Base-by-base conservation (phyloP, 208 protist genomes). In the Herpetomonas tarakana region DNA sequence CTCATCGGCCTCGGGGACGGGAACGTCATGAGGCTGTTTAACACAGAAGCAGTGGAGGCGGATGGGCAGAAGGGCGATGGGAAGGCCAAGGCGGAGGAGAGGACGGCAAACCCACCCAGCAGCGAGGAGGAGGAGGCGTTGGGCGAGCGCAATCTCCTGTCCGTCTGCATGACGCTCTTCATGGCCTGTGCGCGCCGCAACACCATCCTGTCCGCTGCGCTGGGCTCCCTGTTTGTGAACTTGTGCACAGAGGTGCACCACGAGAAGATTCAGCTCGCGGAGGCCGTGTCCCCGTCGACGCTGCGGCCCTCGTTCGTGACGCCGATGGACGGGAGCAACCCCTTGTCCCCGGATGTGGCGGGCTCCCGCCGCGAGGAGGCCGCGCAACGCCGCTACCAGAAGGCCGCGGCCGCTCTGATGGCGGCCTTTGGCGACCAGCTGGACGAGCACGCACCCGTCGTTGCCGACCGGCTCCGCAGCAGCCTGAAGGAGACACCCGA, bases 401-500 rank as follows among this genome's bases (percentile, higher is more conserved):
- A 62, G 1, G 22, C 71, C 16, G 73, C 73, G 4, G 21, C 39
- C 4, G 35, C 26, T 0, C 14, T 92, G 4, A 64, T 78, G 65
- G 29, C 55, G 44, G 25, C 38, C 51, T 66, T 79, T 47, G 79
- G 66, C 4, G 61, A 67, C 22, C 52, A 18, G 18, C 65, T 92
- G 39, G 54, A 49, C 2, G 27, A 11, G 24, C 45, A 27, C 16
- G 57, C 49, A 24, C 81, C 82, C 9, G 31, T 71, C 9, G 63
- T 92, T 44, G 54, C 65, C 22, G 54, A 58, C 0, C 64, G 60
- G 12, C 63, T 92, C 30, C 62, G 69, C 41, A 52, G 28, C 39
- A 68, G 62, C 52, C 68, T 90, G 35, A 52, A 59, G 49, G 76
- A 89, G 54, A 88, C 86, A 6, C 77, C 82, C 3, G 75, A 86